Percentiles rank a stretch among this genome's conserved stretches.
Conservation (phyloP, 2,329 filamentous ascomycete species). For the Sporothrix phasma region DNA sequence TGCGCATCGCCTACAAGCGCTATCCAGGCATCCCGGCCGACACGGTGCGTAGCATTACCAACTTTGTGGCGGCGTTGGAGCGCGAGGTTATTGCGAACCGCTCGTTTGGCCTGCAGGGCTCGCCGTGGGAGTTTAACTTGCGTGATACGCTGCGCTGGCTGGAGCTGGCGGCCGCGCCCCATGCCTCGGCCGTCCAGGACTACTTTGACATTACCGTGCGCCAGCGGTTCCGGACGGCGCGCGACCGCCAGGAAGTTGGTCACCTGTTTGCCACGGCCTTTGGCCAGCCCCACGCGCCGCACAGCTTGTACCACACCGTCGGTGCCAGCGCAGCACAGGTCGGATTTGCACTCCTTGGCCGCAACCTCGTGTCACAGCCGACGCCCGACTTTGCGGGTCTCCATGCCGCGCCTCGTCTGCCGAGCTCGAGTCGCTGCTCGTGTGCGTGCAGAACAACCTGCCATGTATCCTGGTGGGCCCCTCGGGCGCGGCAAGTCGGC, state of each 20-base stretch:
- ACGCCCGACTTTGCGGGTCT: conserved; percentile 39
- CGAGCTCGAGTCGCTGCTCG: conserved; percentile 75
- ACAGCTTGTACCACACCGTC: conserved; percentile 63
- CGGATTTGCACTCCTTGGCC: conserved; percentile 60
- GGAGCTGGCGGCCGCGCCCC: conserved; percentile 42
- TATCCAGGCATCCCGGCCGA: conserved; percentile 54
- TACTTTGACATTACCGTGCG: conserved; percentile 74
- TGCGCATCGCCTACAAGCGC: conserved; percentile 68
- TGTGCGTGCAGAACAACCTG: conserved; percentile 77
- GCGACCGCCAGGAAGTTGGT: conserved; percentile 57
- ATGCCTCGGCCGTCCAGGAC: conserved; percentile 41
- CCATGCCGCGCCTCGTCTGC: conserved; percentile 46
- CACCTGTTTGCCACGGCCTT: conserved; percentile 60
- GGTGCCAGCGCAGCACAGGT: conserved; percentile 61
- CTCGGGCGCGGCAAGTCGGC: conserved; percentile 76
- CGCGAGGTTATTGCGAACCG: conserved; percentile 53
- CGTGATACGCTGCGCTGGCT: conserved; percentile 86
- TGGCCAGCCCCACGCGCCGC: conserved; percentile 37
- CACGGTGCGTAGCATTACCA: conserved; percentile 58
- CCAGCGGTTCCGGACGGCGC: conserved; percentile 71
- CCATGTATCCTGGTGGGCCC: conserved; percentile 82
- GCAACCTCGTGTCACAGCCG: conserved; percentile 47
- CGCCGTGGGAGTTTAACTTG: conserved; percentile 93
- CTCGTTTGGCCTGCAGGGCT: conserved; percentile 52
- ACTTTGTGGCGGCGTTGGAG: conserved; percentile 74